phyloP scores from a whole-genome alignment of 768 basidiomycete species.

The Naganishia onofrii region DNA sequence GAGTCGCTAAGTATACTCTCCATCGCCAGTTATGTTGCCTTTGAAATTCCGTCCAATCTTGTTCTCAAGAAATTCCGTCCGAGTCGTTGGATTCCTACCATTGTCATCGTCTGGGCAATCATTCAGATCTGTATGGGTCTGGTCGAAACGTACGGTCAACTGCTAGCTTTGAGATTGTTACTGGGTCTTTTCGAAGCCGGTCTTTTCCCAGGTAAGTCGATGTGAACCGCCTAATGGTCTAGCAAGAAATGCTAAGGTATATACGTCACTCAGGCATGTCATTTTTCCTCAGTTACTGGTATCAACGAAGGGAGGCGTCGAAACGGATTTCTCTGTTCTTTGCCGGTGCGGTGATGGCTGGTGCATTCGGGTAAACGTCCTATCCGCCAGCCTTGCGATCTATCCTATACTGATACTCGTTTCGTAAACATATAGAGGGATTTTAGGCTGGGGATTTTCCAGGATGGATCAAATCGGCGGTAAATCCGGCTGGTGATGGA shows the following conservation, averaged over 20 bases:
- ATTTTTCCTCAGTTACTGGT: slow-evolving; percentile 49
- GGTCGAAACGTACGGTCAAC: slow-evolving; percentile 43
- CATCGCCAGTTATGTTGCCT: slow-evolving; percentile 39
- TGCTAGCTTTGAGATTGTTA: slow-evolving; percentile 47
- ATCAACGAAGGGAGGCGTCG: slow-evolving; percentile 44
- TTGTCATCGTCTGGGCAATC: slow-evolving; percentile 48
- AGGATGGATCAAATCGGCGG: slow-evolving; percentile 50
- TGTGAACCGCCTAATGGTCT: no score
- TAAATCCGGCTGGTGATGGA: slow-evolving; percentile 50
- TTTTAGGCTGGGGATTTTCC: slow-evolving; percentile 47
- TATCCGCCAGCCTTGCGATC: no score
- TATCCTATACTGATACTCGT: no score
- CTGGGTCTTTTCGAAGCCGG: slow-evolving; percentile 47
- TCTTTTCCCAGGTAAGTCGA: slow-evolving; percentile 24
- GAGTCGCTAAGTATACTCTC: no score
- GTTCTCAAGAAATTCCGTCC: slow-evolving; percentile 45
- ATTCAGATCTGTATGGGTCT: slow-evolving; percentile 50
- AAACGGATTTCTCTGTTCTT: slow-evolving; percentile 48
- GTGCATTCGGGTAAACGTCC: slow-evolving; percentile 40
- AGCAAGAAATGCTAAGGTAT: not conserved
- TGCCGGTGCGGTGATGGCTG: slow-evolving; percentile 49
- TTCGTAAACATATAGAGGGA: slow-evolving; percentile 35
- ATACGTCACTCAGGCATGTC: slow-evolving; percentile 35
- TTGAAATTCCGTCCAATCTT: slow-evolving; percentile 48
- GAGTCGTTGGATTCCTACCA: slow-evolving; percentile 48